Evolutionary conservation across 2,329 filamentous ascomycete genomes (phyloP).

Genomic region (Orbilia blumenaviensis): DNA sequence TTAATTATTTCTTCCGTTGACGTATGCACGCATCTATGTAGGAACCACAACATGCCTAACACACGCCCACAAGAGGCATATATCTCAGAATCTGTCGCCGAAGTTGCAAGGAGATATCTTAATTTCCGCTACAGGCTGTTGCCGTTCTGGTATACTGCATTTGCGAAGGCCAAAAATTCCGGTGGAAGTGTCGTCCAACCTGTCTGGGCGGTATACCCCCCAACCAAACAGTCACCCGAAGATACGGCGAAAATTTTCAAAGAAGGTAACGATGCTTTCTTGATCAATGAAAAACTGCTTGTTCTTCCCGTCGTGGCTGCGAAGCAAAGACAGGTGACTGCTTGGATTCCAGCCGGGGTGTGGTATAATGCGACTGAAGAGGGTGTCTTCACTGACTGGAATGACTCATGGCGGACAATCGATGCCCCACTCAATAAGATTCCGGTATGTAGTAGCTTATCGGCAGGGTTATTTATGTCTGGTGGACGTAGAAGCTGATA

Average conservation of each 20-base stretch:
- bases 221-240: neutral
- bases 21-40: neutral
- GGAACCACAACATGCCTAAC: conserved; percentile 53
- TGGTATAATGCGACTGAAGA: conserved; percentile 36
- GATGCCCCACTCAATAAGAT: conserved; percentile 28
- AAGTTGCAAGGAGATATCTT: conserved; percentile 33
- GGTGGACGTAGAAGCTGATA: neutral
- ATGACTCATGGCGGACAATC: conserved; percentile 18
- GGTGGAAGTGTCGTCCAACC: conserved; percentile 49
- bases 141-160: conserved; percentile 52
- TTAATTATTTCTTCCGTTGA: neutral
- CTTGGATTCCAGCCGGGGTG: conserved; percentile 41
- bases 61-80: conserved; percentile 42
- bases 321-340: conserved; percentile 9
- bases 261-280: conserved; percentile 34
- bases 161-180: neutral
- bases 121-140: conserved; percentile 39
- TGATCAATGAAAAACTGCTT: conserved; percentile 22
- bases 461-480: neutral
- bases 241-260: conserved; percentile 11
- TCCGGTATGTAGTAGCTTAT: conserved; percentile 20
- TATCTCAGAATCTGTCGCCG: conserved; percentile 4
- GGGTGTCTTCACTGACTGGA: neutral
- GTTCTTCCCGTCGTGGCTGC: conserved; percentile 28
- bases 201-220: conserved; percentile 32